Evolutionary conservation across 192 early-diverging fungal genomes (phyloP).

Genomic region (Gigaspora rosea): DNA sequence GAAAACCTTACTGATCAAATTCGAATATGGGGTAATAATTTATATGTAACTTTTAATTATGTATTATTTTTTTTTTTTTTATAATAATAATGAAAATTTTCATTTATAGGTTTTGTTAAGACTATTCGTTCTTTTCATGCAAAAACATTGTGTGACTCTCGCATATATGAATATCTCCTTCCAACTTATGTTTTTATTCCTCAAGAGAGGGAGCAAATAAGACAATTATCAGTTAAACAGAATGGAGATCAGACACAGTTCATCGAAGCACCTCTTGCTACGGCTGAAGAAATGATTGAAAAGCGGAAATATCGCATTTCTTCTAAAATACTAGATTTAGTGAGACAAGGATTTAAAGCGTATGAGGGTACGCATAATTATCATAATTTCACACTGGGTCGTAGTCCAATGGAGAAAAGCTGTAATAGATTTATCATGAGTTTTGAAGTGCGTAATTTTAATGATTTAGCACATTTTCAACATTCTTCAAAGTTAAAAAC

Average conservation of each 20-base stretch:
- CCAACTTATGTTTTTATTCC: constrained; percentile 85
- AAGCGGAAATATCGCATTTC: constrained; percentile 70
- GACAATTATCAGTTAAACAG: not conserved
- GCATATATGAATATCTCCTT: constrained; percentile 95
- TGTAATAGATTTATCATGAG: constrained; percentile 80
- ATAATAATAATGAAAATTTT: not conserved
- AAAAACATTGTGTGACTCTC: constrained; percentile 88
- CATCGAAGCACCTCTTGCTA: constrained; percentile 41
- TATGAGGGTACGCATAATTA: constrained; percentile 92
- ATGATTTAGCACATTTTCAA: not conserved
- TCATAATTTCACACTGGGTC: constrained; percentile 93
- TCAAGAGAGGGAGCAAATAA: constrained; percentile 22
- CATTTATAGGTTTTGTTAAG: constrained; percentile 58
- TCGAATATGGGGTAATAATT: constrained; percentile 75
- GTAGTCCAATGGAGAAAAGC: constrained; percentile 73
- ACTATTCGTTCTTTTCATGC: constrained; percentile 81
- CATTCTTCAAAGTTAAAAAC: not conserved
- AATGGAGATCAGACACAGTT: constrained; percentile 12
- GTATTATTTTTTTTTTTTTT: not conserved
- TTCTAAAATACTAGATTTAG: constrained; percentile 58
- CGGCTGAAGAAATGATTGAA: constrained; percentile 61
- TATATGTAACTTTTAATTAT: not conserved
- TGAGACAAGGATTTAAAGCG: constrained; percentile 64
- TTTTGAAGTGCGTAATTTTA: constrained; percentile 60
- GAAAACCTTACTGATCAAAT: constrained; percentile 82